Percentiles rank a stretch among this genome's conserved stretches.
Conservation (phyloP, 495 filamentous ascomycete species). For the Apodospora peruviana region DNA sequence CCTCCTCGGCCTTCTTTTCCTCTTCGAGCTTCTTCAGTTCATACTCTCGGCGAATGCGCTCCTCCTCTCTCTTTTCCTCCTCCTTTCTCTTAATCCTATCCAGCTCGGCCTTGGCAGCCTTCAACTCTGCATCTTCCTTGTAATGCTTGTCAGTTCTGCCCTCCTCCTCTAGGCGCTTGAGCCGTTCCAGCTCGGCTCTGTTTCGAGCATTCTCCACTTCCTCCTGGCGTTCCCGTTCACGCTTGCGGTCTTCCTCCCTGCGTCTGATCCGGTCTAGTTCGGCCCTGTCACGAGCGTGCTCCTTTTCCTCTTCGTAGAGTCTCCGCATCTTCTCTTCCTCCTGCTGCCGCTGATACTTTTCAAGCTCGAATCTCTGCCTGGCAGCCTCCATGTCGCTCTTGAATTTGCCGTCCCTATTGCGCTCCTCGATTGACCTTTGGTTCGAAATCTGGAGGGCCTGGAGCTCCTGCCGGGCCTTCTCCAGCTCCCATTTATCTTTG, state of each 20-base stretch:
- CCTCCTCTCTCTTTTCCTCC: constrained; percentile 41
- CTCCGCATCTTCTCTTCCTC: constrained; percentile 37
- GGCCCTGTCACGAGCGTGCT: constrained; percentile 20
- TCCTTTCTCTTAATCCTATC: constrained; percentile 25
- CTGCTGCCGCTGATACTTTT: constrained; percentile 28
- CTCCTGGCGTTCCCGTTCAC: constrained; percentile 22
- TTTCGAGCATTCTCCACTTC: constrained; percentile 19
- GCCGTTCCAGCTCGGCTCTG: constrained; percentile 15
- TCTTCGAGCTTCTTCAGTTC: constrained; percentile 54
- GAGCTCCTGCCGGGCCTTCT: constrained; percentile 16
- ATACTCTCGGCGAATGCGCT: constrained; percentile 43
- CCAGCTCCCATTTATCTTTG: constrained; percentile 16
- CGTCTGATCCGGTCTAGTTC: constrained; percentile 20
- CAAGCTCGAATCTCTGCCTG: constrained; percentile 36
- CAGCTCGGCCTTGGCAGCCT: constrained; percentile 21
- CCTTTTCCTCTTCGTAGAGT: constrained; percentile 23
- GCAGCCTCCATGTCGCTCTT: constrained; percentile 38
- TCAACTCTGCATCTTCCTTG: constrained; percentile 25
- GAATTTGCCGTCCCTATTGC: background rate
- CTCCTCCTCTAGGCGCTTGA: constrained; percentile 31
- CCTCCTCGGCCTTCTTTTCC: constrained; percentile 43
- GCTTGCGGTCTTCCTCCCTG: constrained; percentile 28
- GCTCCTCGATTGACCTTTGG: constrained; percentile 12
- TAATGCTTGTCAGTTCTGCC: constrained; percentile 29
- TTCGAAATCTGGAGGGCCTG: constrained; percentile 12